These are phyloP conservation scores for Hymenoscyphus infarciens DNA, from an alignment of 2,329 filamentous ascomycete genomes.

Conservation along the genomic window DNA sequence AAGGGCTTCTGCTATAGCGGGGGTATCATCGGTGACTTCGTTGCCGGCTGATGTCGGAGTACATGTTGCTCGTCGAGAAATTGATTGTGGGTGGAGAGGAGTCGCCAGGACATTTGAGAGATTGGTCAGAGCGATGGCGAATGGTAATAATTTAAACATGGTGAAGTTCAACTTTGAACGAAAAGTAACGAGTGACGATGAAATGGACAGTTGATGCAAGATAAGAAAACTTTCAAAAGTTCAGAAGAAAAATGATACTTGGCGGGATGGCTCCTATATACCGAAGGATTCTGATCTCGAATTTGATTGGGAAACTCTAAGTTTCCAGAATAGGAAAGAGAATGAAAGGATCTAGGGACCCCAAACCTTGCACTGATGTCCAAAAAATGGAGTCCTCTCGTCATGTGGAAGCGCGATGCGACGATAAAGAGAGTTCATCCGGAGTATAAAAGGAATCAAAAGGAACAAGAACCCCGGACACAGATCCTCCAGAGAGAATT, in stretches of 20 bases:
- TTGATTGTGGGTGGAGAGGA: background rate
- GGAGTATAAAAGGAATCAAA: background rate
- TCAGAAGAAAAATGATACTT: background rate
- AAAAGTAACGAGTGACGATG: background rate
- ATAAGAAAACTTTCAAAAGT: background rate
- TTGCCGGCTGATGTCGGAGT: slow-evolving; percentile 22
- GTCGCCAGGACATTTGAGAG: background rate
- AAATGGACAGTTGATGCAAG: background rate
- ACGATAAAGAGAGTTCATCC: background rate
- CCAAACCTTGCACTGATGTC: background rate
- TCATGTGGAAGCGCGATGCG: no score
- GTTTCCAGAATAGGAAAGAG: background rate
- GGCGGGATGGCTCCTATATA: background rate
- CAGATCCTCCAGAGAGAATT: background rate
- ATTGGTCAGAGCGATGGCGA: background rate
- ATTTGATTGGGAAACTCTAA: background rate
- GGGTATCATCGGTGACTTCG: slow-evolving; percentile 40
- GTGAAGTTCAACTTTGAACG: background rate
- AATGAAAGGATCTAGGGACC: background rate
- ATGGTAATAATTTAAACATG: background rate
- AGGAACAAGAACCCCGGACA: background rate
- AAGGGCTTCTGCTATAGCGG: slow-evolving; percentile 43
- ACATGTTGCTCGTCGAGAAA: slow-evolving; percentile 21
- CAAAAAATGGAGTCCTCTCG: background rate
- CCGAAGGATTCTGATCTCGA: background rate